These are phyloP conservation scores for Guillardia theta DNA, from an alignment of 78 protist species.

Conservation along the genomic window DNA sequence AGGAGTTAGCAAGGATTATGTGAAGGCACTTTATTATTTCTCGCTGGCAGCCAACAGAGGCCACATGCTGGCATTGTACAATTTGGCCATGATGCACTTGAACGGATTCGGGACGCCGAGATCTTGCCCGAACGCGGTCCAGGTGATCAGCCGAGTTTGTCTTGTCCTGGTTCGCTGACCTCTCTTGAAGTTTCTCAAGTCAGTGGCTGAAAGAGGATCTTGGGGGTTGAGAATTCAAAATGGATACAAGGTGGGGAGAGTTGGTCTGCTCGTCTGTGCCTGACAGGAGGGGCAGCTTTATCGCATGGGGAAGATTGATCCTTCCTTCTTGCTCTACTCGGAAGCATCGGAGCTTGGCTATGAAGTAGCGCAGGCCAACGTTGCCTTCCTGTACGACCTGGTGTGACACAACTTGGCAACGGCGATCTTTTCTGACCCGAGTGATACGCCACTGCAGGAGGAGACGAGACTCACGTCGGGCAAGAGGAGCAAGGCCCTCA, in stretches of 20 bases:
- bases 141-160: background rate
- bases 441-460: too few species aligned
- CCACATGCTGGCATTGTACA: conserved; percentile 41
- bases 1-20: conserved; percentile 15
- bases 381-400: conserved; percentile 30
- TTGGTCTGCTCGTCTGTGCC: too few species aligned
- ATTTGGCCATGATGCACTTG: conserved; percentile 42
- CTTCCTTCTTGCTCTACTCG: background rate
- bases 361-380: conserved; percentile 33
- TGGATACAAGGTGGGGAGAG: background rate
- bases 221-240: background rate
- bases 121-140: conserved; percentile 32
- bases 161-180: background rate
- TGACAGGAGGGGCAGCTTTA: background rate
- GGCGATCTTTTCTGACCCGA: too few species aligned
- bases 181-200: conserved; percentile 9
- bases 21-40: conserved; percentile 39
- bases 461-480: background rate
- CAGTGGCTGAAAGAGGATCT: conserved; percentile 31
- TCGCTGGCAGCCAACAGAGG: conserved; percentile 45
- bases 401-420: too few species aligned
- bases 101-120: conserved; percentile 39
- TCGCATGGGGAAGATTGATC: background rate
- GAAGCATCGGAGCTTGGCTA: conserved; percentile 10
- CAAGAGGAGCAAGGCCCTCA: background rate